These are phyloP conservation scores for Candida nitratophila DNA, from an alignment of 805 yeast genomes.

Conservation along the genomic window DNA sequence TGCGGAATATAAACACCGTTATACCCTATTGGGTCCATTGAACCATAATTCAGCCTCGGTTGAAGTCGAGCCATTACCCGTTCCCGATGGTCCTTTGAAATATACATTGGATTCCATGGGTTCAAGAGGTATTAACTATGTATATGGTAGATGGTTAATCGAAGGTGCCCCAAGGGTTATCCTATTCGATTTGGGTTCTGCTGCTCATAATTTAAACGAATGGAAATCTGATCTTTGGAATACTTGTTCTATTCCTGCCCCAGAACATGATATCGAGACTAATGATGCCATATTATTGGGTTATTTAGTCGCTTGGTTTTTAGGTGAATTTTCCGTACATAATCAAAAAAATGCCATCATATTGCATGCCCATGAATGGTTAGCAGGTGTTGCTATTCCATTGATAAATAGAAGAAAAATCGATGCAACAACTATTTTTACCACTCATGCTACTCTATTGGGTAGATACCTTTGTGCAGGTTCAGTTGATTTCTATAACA, in stretches of 20 bases:
- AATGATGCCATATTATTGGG: constrained; percentile 92
- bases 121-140: constrained; percentile 69
- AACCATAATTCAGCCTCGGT: constrained; percentile 66
- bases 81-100: constrained; percentile 39
- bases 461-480: constrained; percentile 97
- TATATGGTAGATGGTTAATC: constrained; percentile 94
- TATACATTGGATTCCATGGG: constrained; percentile 72
- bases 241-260: constrained; percentile 87
- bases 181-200: constrained; percentile 79
- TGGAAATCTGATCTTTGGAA: constrained; percentile 96
- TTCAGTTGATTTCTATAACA: constrained; percentile 90
- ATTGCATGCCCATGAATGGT: constrained; percentile 96
- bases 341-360: constrained; percentile 85
- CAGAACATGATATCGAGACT: constrained; percentile 80
- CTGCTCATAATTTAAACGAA: constrained; percentile 63
- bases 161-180: constrained; percentile 96
- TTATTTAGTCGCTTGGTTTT: constrained; percentile 92
- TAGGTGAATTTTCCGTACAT: constrained; percentile 85
- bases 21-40: constrained; percentile 81
- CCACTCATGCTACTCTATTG: constrained; percentile 93
- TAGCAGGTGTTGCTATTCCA: constrained; percentile 94
- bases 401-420: constrained; percentile 84
- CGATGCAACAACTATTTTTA: constrained; percentile 91
- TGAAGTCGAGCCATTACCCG: constrained; percentile 71
- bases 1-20: constrained; percentile 84